These are phyloP conservation scores for Neurospora sp. DNA, from an alignment of 495 filamentous ascomycete species.

Conservation along the genomic window DNA sequence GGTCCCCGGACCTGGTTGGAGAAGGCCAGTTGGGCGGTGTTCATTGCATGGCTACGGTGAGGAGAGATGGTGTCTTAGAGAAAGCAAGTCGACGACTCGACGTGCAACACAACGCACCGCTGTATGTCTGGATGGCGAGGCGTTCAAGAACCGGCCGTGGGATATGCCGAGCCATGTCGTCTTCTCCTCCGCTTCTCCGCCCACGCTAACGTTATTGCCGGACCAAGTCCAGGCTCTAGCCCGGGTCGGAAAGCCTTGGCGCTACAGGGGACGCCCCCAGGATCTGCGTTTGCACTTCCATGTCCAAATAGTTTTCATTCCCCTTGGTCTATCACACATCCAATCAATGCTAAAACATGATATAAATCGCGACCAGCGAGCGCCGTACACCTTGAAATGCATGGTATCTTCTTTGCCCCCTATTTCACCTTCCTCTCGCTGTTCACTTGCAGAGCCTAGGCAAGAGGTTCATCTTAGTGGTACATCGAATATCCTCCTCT, in stretches of 20 bases:
- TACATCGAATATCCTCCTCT: neutral
- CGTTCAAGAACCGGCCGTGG: neutral
- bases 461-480: neutral
- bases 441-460: neutral
- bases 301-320: neutral
- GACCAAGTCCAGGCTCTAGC: neutral
- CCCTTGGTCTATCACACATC: neutral
- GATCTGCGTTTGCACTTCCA: neutral
- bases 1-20: neutral
- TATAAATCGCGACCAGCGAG: too few relatives aligned
- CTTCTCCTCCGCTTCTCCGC: neutral
- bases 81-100: neutral
- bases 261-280: neutral
- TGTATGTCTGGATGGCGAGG: neutral
- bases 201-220: neutral
- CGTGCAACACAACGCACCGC: neutral
- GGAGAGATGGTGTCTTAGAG: neutral
- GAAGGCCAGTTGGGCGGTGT: neutral
- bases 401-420: neutral
- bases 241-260: neutral
- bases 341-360: neutral
- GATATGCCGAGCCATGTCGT: neutral
- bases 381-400: neutral
- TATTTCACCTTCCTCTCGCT: neutral
- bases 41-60: neutral